phyloP scores from a whole-genome alignment of 331 rosid genomes.

The Rhamnella rubrinervis region DNA sequence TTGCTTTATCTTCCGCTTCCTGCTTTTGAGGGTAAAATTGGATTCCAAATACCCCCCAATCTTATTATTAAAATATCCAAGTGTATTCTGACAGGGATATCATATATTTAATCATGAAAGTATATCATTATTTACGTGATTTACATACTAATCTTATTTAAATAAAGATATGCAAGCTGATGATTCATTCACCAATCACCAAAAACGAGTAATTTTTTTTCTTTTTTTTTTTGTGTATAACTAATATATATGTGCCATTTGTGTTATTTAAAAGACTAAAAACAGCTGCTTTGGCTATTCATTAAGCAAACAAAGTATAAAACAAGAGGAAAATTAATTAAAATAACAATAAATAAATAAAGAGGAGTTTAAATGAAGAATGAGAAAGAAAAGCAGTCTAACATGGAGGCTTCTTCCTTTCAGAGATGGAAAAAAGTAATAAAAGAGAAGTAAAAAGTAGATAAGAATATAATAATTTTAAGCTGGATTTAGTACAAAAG shows the following conservation, averaged over 20 bases:
- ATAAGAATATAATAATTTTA: constrained; percentile 33
- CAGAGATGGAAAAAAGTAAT: constrained; percentile 30
- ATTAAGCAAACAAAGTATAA: not conserved
- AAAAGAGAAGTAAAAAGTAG: constrained; percentile 29
- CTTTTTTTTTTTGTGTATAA: no score
- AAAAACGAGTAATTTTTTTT: not conserved
- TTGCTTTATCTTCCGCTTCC: constrained; percentile 48
- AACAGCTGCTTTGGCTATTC: no score
- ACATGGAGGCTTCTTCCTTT: constrained; percentile 51
- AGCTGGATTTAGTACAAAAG: constrained; percentile 30
- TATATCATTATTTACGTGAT: constrained; percentile 1
- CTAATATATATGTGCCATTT: no score
- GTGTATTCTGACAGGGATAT: constrained; percentile 38
- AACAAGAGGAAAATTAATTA: constrained; percentile 8
- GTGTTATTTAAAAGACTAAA: no score
- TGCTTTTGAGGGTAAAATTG: constrained; percentile 63
- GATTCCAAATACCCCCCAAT: constrained; percentile 40
- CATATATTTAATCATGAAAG: constrained; percentile 16
- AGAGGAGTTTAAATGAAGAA: constrained; percentile 6
- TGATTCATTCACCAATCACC: no score
- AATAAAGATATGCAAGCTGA: no score
- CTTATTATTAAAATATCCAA: constrained; percentile 20
- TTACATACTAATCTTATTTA: not conserved
- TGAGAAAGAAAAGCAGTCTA: constrained; percentile 31
- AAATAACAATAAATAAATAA: not conserved